A percentile compares a stretch with the other conserved stretches of the same genome.
Conservation (phyloP, 345 rosid species). For the Syzygium aromaticum region DNA sequence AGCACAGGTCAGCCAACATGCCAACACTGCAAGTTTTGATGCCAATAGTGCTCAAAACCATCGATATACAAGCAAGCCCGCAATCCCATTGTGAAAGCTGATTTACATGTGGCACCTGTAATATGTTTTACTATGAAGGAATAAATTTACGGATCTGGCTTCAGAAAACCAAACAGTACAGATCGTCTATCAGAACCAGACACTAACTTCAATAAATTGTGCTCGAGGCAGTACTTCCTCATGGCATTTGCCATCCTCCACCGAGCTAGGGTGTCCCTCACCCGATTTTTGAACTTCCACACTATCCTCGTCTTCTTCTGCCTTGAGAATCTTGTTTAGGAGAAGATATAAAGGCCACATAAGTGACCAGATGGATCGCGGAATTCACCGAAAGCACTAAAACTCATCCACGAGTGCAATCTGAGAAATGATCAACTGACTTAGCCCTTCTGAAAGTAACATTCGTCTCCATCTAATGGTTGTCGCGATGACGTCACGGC, state of each 20-base stretch:
- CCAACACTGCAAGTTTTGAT: conserved; percentile 39
- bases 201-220: conserved; percentile 41
- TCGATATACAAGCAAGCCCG: conserved; percentile 85
- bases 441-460: neutral
- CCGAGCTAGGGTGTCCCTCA: conserved; percentile 3
- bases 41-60: conserved; percentile 78
- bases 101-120: conserved; percentile 72
- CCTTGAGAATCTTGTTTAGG: conserved; percentile 45
- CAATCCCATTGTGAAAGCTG: conserved; percentile 92
- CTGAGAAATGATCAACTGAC: neutral
- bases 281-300: neutral
- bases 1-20: conserved; percentile 55
- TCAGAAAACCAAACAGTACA: neutral
- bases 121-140: neutral
- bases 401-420: neutral
- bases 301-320: conserved; percentile 26
- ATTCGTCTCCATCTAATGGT: neutral
- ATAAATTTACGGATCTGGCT: neutral
- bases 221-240: conserved; percentile 27
- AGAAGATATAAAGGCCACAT: conserved; percentile 69
- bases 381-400: neutral
- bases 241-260: conserved; percentile 9
- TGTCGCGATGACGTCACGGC: neutral
- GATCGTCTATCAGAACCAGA: neutral
- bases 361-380: conserved; percentile 7